Evolutionary conservation across 495 filamentous ascomycete species (phyloP).

Genomic region (Penicillium simplicissimum): DNA sequence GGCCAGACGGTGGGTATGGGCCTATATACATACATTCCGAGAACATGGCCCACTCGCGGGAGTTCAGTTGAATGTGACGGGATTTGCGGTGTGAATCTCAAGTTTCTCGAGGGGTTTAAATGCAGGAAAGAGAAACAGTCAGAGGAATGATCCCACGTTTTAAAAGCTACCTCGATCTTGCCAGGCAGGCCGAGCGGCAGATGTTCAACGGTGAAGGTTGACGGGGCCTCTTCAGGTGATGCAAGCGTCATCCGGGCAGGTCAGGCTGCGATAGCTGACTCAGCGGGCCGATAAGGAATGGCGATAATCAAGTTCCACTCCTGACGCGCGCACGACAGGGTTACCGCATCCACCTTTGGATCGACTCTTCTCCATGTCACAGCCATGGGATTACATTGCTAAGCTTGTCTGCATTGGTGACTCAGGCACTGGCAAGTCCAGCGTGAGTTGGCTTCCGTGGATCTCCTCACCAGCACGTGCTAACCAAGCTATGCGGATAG

Average conservation of each 20-base stretch:
- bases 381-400: constrained; percentile 96
- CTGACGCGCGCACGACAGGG: not conserved
- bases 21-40: constrained; percentile 88
- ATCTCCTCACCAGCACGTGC: not conserved
- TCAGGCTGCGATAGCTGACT: constrained; percentile 47
- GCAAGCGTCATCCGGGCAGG: constrained; percentile 44
- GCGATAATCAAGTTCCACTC: constrained; percentile 16
- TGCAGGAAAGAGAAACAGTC: not conserved
- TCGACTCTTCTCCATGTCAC: constrained; percentile 58
- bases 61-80: constrained; percentile 19
- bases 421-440: constrained; percentile 88
- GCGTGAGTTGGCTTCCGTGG: constrained; percentile 42
- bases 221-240: constrained; percentile 27
- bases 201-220: constrained; percentile 5
- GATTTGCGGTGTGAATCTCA: constrained; percentile 1
- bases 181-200: constrained; percentile 5
- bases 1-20: not conserved
- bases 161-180: constrained; percentile 4
- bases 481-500: constrained; percentile 33
- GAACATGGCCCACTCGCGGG: constrained; percentile 67
- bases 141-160: not conserved
- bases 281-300: constrained; percentile 21
- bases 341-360: constrained; percentile 2
- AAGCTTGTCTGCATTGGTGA: constrained; percentile 98
- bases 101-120: not conserved